Evolutionary conservation across 805 yeast species (phyloP).

Genomic region (Danielia oregonensis): DNA sequence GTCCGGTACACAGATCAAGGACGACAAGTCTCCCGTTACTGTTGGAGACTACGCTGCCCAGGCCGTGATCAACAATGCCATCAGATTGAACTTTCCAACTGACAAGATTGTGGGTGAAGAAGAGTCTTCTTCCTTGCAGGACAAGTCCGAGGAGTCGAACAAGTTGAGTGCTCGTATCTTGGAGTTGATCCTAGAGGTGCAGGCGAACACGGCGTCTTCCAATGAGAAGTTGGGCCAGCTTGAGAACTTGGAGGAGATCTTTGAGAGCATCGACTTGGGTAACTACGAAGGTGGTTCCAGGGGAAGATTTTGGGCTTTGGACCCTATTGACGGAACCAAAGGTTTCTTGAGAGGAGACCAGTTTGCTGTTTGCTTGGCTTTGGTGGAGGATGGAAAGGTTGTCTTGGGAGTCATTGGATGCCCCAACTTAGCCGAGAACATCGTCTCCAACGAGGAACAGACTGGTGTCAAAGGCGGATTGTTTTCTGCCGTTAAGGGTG

Average conservation of each 20-base stretch:
- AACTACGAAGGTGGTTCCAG: slow-evolving; percentile 69
- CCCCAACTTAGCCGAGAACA: slow-evolving; percentile 73
- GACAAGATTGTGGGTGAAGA: slow-evolving; percentile 96
- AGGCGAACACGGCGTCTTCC: slow-evolving; percentile 37
- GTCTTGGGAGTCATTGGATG: slow-evolving; percentile 94
- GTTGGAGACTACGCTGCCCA: slow-evolving; percentile 96
- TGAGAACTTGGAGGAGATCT: slow-evolving; percentile 45
- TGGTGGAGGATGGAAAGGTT: slow-evolving; percentile 81
- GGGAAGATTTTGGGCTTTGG: slow-evolving; percentile 95
- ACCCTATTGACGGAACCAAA: slow-evolving; percentile 96
- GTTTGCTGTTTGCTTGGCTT: slow-evolving; percentile 91
- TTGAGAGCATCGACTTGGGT: slow-evolving; percentile 73
- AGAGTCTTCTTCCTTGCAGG: slow-evolving; percentile 63
- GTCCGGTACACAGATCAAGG: slow-evolving; percentile 66
- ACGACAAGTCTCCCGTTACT: slow-evolving; percentile 93
- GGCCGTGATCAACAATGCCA: slow-evolving; percentile 83
- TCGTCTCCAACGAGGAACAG: slow-evolving; percentile 32
- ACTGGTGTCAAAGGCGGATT: slow-evolving; percentile 59
- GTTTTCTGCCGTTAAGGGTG: slow-evolving; percentile 63
- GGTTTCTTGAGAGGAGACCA: slow-evolving; percentile 96
- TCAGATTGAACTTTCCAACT: slow-evolving; percentile 70
- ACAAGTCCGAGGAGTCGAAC: slow-evolving; percentile 36
- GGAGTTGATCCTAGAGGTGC: slow-evolving; percentile 53
- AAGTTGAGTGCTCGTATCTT: slow-evolving; percentile 54
- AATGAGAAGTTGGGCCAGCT: slow-evolving; percentile 39